Conservation (phyloP, 164 flowering plant genomes). For the Chloranthus sessilifolius region DNA sequence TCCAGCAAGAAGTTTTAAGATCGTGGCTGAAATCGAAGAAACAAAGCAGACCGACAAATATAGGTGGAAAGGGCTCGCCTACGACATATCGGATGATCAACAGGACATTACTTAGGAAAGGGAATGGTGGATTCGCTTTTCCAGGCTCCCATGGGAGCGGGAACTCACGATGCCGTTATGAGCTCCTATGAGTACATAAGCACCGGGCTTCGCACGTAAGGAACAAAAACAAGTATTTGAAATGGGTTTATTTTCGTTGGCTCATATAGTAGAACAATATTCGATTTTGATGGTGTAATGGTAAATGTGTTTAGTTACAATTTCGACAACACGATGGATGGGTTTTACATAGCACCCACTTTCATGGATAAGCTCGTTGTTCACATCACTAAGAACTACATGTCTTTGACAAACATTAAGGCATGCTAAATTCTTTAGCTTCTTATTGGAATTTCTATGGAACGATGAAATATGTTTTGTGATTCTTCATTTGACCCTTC, state of each 20-base stretch:
- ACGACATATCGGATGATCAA: constrained; percentile 51
- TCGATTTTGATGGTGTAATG: not conserved
- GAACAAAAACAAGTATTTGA: too few relatives aligned
- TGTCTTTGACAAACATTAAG: constrained; percentile 58
- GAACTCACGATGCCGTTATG: constrained; percentile 51
- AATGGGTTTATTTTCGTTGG: too few relatives aligned
- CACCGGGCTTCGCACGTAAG: constrained; percentile 46
- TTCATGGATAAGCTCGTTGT: constrained; percentile 66
- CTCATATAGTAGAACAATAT: too few relatives aligned
- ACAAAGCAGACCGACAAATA: constrained; percentile 36
- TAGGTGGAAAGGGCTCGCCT: constrained; percentile 49
- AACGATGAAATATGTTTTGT: too few relatives aligned
- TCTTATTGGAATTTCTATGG: too few relatives aligned
- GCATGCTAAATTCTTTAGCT: constrained; percentile 8
- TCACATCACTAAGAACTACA: constrained; percentile 55
- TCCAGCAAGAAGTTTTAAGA: constrained; percentile 22
- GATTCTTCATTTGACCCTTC: too few relatives aligned
- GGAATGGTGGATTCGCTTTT: constrained; percentile 55
- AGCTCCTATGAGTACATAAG: constrained; percentile 52
- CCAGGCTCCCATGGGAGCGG: constrained; percentile 45
- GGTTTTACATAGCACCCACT: constrained; percentile 56
- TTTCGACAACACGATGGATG: constrained; percentile 48
- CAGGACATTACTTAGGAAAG: constrained; percentile 59
- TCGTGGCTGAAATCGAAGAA: constrained; percentile 32
- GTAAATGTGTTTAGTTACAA: constrained; percentile 24